Conservation (phyloP, 768 basidiomycete species). For the Trametes sanguinea region DNA sequence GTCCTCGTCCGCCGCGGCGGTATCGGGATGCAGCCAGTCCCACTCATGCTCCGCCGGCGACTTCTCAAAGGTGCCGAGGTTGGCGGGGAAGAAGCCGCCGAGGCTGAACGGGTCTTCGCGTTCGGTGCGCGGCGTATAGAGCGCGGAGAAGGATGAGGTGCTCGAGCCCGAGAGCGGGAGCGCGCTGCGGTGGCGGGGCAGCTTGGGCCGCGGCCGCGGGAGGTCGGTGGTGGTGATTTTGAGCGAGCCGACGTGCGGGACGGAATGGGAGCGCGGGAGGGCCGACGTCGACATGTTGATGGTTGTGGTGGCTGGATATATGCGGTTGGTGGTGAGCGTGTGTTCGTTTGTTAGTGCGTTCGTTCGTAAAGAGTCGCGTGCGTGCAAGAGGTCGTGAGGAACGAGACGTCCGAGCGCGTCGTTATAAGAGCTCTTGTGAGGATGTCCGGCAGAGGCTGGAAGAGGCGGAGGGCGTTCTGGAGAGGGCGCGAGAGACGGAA, state of each 20-base stretch:
- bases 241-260: slow-evolving; percentile 25
- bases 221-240: slow-evolving; percentile 14
- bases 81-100: slow-evolving; percentile 49
- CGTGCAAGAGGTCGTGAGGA: not conserved
- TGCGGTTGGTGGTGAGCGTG: not conserved
- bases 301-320: not conserved
- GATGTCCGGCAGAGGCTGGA: slow-evolving; percentile 2
- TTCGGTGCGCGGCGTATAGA: slow-evolving; percentile 30
- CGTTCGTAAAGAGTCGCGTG: not conserved
- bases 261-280: slow-evolving; percentile 35
- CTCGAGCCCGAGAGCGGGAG: slow-evolving; percentile 17
- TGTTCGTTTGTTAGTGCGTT: not conserved
- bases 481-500: not conserved
- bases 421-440: not conserved
- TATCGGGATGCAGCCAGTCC: slow-evolving; percentile 43
- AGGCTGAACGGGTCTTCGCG: slow-evolving; percentile 52
- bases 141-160: slow-evolving; percentile 1
- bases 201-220: slow-evolving; percentile 19
- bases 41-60: slow-evolving; percentile 33
- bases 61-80: slow-evolving; percentile 21
- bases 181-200: slow-evolving; percentile 26
- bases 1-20: slow-evolving; percentile 26
- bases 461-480: slow-evolving; percentile 10
- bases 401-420: not conserved
- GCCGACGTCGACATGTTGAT: slow-evolving; percentile 26